A percentile compares a stretch with the other conserved stretches of the same genome.
These are phyloP conservation scores for Aspergillus cavernicola DNA, from an alignment of 495 filamentous ascomycete genomes.

Conservation along the genomic window DNA sequence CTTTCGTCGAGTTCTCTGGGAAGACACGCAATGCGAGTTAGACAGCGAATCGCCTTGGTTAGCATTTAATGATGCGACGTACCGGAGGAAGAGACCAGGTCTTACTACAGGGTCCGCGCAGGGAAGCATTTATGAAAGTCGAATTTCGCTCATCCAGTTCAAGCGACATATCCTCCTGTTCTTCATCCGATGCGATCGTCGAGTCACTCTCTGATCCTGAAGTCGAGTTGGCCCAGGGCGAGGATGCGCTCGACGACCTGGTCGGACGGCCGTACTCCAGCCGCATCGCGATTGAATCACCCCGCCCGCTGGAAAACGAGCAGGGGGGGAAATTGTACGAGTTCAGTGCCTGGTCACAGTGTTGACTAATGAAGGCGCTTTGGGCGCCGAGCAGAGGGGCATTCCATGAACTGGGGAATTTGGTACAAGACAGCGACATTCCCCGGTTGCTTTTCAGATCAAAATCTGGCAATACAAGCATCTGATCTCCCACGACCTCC, in stretches of 20 bases:
- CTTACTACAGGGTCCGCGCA: conserved; percentile 10
- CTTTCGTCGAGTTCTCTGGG: conserved; percentile 11
- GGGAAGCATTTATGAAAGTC: background rate
- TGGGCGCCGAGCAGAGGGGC: conserved; percentile 3
- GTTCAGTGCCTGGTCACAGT: background rate
- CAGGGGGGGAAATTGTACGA: background rate
- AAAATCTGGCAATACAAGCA: conserved; percentile 5
- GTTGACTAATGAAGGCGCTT: conserved; percentile 2
- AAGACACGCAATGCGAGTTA: background rate
- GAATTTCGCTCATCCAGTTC: background rate
- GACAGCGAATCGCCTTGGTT: background rate
- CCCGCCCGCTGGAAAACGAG: background rate
- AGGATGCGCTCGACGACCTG: conserved; percentile 7
- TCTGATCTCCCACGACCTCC: conserved; percentile 2
- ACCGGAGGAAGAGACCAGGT: conserved; percentile 13
- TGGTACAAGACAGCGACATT: conserved; percentile 2
- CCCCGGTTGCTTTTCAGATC: background rate
- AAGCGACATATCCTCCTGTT: background rate
- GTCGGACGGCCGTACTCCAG: conserved; percentile 2
- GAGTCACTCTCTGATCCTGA: conserved; percentile 8
- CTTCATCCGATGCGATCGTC: conserved; percentile 9
- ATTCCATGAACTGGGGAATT: conserved; percentile 4
- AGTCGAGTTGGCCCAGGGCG: conserved; percentile 3
- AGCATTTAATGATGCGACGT: background rate
- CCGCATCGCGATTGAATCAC: conserved; percentile 1